phyloP scores from a whole-genome alignment of 2,329 filamentous ascomycete genomes.

The Colletotrichum costaricense region DNA sequence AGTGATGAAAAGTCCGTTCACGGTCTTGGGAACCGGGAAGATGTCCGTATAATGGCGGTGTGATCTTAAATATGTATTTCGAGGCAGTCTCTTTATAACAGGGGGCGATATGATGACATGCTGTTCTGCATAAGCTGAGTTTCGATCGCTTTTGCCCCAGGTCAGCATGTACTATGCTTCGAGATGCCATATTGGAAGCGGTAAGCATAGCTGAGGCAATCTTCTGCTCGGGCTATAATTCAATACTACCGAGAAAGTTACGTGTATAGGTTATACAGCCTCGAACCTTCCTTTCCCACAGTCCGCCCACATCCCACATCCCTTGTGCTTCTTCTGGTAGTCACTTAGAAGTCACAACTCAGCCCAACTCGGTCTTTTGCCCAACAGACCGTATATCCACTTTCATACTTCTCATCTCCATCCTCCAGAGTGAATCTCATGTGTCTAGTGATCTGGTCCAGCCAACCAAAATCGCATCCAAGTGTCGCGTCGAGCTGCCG shows the following conservation, averaged over 20 bases:
- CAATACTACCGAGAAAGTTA: neutral
- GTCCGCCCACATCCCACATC: neutral
- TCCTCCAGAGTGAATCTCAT: neutral
- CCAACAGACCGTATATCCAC: neutral
- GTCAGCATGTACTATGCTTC: too few species aligned
- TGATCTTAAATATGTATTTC: neutral
- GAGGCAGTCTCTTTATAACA: neutral
- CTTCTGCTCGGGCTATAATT: neutral
- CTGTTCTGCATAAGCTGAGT: neutral
- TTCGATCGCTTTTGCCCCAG: neutral
- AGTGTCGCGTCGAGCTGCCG: neutral
- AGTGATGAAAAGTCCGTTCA: neutral
- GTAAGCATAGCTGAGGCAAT: neutral
- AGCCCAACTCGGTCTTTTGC: neutral
- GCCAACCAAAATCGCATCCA: neutral
- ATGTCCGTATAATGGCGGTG: neutral
- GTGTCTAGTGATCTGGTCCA: neutral
- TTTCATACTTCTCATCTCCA: neutral
- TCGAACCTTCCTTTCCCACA: neutral
- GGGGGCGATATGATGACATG: neutral
- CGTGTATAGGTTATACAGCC: neutral
- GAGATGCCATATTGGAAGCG: too few species aligned
- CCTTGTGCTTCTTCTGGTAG: neutral
- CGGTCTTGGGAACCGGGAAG: neutral
- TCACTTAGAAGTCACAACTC: neutral